These are phyloP conservation scores for Starmerella sirachaensis DNA, from an alignment of 805 yeast species.

Conservation along the genomic window DNA sequence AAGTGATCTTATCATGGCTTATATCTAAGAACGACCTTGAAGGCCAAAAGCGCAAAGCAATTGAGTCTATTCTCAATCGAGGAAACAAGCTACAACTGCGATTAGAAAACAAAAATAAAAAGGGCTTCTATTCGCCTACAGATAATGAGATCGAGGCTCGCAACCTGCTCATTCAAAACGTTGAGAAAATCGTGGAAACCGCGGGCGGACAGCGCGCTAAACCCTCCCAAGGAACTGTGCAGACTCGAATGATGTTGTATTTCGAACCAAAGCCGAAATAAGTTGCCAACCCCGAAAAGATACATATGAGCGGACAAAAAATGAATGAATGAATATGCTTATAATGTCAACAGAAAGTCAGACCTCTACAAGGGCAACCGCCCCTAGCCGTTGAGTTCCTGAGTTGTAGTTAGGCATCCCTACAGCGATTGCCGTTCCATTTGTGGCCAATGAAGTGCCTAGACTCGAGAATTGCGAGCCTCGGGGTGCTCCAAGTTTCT, in stretches of 20 bases:
- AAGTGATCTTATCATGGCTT: constrained; percentile 27
- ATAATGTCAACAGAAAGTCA: neutral
- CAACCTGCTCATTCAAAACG: constrained; percentile 20
- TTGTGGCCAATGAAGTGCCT: constrained; percentile 32
- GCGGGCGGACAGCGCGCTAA: constrained; percentile 21
- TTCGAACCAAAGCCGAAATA: constrained; percentile 11
- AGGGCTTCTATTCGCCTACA: constrained; percentile 12
- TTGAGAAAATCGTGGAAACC: constrained; percentile 20
- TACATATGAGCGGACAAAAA: too few species aligned
- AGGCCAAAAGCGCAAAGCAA: constrained; percentile 26
- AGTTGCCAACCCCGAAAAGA: too few species aligned
- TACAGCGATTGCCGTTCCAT: constrained; percentile 14
- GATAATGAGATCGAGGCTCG: constrained; percentile 26
- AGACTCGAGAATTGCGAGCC: constrained; percentile 31
- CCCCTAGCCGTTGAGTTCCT: constrained; percentile 7
- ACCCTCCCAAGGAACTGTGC: constrained; percentile 21
- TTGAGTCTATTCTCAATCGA: constrained; percentile 25
- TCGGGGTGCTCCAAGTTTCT: constrained; percentile 22
- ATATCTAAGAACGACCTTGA: constrained; percentile 26
- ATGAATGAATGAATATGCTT: neutral
- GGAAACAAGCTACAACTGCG: constrained; percentile 25
- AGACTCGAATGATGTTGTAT: constrained; percentile 18
- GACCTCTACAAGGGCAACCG: constrained; percentile 5
- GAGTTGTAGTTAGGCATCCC: constrained; percentile 25
- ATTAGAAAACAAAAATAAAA: constrained; percentile 19